Percentiles rank a stretch among this genome's conserved stretches.
Evolutionary conservation across 2,329 filamentous ascomycete genomes (phyloP).

Genomic region (Tricladium varicosporioides): DNA sequence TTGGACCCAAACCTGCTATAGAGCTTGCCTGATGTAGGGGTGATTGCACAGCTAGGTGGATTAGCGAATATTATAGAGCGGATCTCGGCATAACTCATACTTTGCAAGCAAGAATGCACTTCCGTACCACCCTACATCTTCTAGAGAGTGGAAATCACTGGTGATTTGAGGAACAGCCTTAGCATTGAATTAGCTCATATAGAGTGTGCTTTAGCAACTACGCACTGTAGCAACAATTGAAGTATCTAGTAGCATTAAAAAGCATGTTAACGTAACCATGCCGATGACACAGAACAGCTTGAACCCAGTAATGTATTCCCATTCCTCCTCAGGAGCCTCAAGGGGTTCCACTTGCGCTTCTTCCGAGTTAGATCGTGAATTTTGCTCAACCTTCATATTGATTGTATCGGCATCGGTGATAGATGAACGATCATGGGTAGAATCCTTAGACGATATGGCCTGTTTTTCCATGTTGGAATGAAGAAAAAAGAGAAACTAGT

Average conservation of each 20-base stretch:
- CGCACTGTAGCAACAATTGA: slow-evolving; percentile 51
- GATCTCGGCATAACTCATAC: slow-evolving; percentile 15
- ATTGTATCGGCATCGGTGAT: neutral
- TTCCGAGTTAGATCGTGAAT: neutral
- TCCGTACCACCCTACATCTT: slow-evolving; percentile 56
- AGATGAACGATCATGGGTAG: neutral
- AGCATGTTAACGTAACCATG: slow-evolving; percentile 42
- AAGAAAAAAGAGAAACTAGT: neutral
- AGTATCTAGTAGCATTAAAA: slow-evolving; percentile 49
- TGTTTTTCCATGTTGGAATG: neutral
- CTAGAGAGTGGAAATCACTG: slow-evolving; percentile 47
- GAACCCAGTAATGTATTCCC: slow-evolving; percentile 22
- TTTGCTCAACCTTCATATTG: neutral
- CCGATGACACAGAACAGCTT: slow-evolving; percentile 28
- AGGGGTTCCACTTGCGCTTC: neutral
- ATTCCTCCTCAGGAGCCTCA: slow-evolving; percentile 10
- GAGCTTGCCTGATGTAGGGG: slow-evolving; percentile 51
- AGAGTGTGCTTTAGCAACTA: neutral
- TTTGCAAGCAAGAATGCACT: slow-evolving; percentile 46
- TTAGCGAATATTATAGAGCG: slow-evolving; percentile 8
- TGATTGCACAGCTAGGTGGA: slow-evolving; percentile 43
- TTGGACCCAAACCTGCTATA: slow-evolving; percentile 43
- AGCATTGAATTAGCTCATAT: neutral
- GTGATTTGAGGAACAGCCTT: slow-evolving; percentile 49
- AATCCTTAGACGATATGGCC: neutral